These are phyloP conservation scores for Brassica napus DNA, from an alignment of 345 rosid genomes.

Conservation along the genomic window Da-Ae NC_063435.1:14397001-14397500, in stretches of 20 bases:
- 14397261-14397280: background rate
- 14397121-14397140: constrained; percentile 10
- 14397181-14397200: constrained; percentile 23
- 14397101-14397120: constrained; percentile 28
- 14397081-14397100: background rate
- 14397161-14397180: constrained; percentile 13
- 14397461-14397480: background rate
- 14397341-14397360: background rate
- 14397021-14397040: background rate
- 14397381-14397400: constrained; percentile 24
- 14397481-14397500: constrained; percentile 26
- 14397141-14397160: background rate
- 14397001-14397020: background rate
- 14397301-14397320: background rate
- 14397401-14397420: constrained; percentile 17
- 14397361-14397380: background rate
- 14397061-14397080: constrained; percentile 9
- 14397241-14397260: constrained; percentile 6
- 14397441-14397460: constrained; percentile 13
- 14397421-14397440: constrained; percentile 19
- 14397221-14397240: constrained; percentile 35
- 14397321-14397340: background rate
- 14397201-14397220: constrained; percentile 17
- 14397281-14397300: background rate
- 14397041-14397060: background rate